These are phyloP conservation scores for Euphorbia schlechtendalii DNA, from an alignment of 441 rosid species.

Conservation along the genomic window DNA sequence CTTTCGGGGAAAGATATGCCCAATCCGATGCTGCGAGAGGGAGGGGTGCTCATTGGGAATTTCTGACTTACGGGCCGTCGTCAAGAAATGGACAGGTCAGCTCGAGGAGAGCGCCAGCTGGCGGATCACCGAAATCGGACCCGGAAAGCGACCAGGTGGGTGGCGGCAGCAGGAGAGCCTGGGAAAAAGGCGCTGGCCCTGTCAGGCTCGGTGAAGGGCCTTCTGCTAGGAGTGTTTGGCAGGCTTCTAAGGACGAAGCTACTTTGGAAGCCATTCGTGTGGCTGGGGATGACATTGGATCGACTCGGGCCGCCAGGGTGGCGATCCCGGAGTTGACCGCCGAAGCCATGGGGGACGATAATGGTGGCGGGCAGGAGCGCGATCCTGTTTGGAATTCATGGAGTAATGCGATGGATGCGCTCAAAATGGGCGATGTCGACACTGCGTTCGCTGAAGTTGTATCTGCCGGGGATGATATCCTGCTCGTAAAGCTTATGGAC, in stretches of 20 bases:
- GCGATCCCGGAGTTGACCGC: conserved; percentile 71
- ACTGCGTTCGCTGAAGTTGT: conserved; percentile 79
- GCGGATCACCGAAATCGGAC: conserved; percentile 70
- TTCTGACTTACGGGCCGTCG: conserved; percentile 51
- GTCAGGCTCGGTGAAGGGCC: conserved; percentile 94
- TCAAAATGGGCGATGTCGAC: conserved; percentile 83
- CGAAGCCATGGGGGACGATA: conserved; percentile 81
- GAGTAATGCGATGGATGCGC: conserved; percentile 92
- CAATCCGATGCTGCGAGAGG: conserved; percentile 71
- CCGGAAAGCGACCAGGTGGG: conserved; percentile 65
- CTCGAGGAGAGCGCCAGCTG: conserved; percentile 52
- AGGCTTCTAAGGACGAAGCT: conserved; percentile 98
- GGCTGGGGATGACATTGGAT: conserved; percentile 80
- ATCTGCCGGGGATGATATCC: conserved; percentile 73
- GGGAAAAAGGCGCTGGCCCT: conserved; percentile 70
- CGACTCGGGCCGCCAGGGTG: conserved; percentile 49
- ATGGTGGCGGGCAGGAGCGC: conserved; percentile 48
- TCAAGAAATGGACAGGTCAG: conserved; percentile 69
- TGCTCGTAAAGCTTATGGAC: conserved; percentile 95
- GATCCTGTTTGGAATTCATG: conserved; percentile 86
- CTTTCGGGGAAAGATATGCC: conserved; percentile 65
- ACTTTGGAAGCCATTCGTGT: conserved; percentile 97
- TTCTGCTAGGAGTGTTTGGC: conserved; percentile 99
- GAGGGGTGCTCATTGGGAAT: conserved; percentile 71
- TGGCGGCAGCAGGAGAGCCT: conserved; percentile 71